Conservation (phyloP, 2,329 filamentous ascomycete genomes). For the Trichoderma sp. region DNA sequence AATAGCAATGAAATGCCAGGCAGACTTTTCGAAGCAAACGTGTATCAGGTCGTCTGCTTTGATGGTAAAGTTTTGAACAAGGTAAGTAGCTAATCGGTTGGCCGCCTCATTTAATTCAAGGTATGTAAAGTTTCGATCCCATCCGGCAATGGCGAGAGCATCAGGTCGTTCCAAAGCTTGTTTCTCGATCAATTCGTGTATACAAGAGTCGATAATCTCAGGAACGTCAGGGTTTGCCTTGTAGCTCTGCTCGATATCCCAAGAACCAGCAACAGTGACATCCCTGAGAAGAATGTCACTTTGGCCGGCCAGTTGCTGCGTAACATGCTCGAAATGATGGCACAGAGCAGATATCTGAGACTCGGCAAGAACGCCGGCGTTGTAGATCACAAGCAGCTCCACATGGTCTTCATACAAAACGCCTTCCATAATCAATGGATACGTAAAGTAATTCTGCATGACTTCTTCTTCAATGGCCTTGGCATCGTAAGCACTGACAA, state of each 20-base stretch:
- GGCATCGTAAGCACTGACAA: neutral
- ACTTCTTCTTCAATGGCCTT: neutral
- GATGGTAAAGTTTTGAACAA: neutral
- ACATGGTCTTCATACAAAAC: constrained; percentile 21
- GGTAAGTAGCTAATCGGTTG: constrained; percentile 13
- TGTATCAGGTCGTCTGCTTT: constrained; percentile 30
- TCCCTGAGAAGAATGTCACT: no score
- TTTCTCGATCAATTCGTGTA: constrained; percentile 25
- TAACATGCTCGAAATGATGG: constrained; percentile 29
- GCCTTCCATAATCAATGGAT: constrained; percentile 26
- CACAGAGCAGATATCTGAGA: constrained; percentile 20
- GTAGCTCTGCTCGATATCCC: constrained; percentile 19
- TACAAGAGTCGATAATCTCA: constrained; percentile 19
- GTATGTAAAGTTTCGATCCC: constrained; percentile 28
- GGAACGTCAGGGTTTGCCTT: constrained; percentile 18
- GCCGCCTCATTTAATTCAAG: constrained; percentile 8
- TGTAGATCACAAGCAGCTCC: constrained; percentile 26
- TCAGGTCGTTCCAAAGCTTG: constrained; percentile 16
- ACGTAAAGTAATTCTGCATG: constrained; percentile 29
- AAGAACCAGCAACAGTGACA: constrained; percentile 13
- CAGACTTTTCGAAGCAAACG: constrained; percentile 39
- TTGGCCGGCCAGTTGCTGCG: no score
- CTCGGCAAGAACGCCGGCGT: constrained; percentile 16
- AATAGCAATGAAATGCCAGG: constrained; percentile 31
- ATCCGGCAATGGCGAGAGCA: constrained; percentile 24